Evolutionary conservation across 306 rosid genomes (phyloP), one percentile per base, ranked within the genome.

Genomic region (Elaeagnus macrophylla): DNA sequence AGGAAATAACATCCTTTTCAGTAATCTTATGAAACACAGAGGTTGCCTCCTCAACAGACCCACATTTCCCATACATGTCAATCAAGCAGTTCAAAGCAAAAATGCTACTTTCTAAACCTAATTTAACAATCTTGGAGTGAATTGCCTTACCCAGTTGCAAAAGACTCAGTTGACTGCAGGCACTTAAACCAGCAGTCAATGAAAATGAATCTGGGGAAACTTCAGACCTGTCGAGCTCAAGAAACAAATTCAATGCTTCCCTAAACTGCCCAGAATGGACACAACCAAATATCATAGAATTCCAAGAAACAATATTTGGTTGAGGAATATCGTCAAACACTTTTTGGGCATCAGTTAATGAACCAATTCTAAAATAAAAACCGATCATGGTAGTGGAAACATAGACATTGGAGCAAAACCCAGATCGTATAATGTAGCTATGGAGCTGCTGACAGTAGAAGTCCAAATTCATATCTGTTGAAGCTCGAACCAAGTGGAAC

Each of bases 51-150:
- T 67, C 70, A 40, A 73, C 67, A 51, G 48, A 73, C 3, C 86
- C 78, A 3, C 89, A 84, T 83, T 83, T 83, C 32, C 89, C 94
- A 70, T 81, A 88, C 96, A 79, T 81, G 57, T 79, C 77, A 69
- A 79, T 73, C 85, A 81, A 81, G 72, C 96, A 79, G 15, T 81
- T 83, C 6, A 75, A 80, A 75, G 77, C 71, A 56, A 81, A 69
- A 39, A 44, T 67, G 57, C 56, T 61, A 45, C 38, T 8, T 53
- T 13, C 67, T 47, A 84, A 14, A 12, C 89, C 94, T 41, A 67
- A 55, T 74, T 75, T 79, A 54, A 75, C 52, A 17, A 57, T 50
- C 76, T 73, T 79, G 53, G 74, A 63, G 69, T 83, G 96, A 64
- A 84, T 67, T 8, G 83, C 71, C 54, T 62, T 65, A 43, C 89